Evolutionary conservation across 2,329 filamentous ascomycete species (phyloP).

Genomic region (Fusarium beomiforme): DNA sequence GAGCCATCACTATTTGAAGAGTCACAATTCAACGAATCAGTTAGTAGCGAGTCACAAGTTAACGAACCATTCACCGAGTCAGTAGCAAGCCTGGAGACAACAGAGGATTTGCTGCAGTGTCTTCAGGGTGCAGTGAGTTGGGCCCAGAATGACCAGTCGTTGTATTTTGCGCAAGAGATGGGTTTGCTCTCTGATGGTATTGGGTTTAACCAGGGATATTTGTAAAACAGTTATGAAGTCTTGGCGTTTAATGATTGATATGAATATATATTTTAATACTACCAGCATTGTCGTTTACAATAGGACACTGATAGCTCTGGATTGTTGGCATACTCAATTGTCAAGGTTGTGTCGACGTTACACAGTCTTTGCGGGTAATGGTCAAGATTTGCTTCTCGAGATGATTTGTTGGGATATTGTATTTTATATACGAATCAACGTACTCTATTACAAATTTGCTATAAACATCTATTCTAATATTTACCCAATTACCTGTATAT

Average conservation of each 20-base stretch:
- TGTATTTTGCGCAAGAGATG: constrained; percentile 18
- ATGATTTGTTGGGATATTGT: too few relatives aligned
- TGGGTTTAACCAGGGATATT: not conserved
- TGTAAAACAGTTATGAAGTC: not conserved
- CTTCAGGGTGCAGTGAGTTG: constrained; percentile 6
- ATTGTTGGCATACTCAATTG: too few relatives aligned
- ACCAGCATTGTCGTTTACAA: too few relatives aligned
- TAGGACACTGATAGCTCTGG: too few relatives aligned
- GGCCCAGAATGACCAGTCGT: constrained; percentile 25
- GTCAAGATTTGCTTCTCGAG: too few relatives aligned
- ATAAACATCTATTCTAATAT: too few relatives aligned
- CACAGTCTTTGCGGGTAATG: too few relatives aligned
- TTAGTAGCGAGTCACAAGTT: not conserved
- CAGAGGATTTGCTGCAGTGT: not conserved
- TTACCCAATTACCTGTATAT: too few relatives aligned
- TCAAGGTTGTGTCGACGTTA: too few relatives aligned
- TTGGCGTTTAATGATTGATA: not conserved
- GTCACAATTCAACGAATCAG: not conserved
- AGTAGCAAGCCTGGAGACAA: not conserved
- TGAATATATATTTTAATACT: not conserved
- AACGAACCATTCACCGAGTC: not conserved
- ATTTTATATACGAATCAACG: too few relatives aligned
- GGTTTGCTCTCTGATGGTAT: constrained; percentile 1
- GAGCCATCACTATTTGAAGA: not conserved
- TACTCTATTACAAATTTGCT: too few relatives aligned